A percentile compares a stretch with the other conserved stretches of the same genome.
Conservation (phyloP, 148 eudicot genomes). For the Beta vulgaris region DNA sequence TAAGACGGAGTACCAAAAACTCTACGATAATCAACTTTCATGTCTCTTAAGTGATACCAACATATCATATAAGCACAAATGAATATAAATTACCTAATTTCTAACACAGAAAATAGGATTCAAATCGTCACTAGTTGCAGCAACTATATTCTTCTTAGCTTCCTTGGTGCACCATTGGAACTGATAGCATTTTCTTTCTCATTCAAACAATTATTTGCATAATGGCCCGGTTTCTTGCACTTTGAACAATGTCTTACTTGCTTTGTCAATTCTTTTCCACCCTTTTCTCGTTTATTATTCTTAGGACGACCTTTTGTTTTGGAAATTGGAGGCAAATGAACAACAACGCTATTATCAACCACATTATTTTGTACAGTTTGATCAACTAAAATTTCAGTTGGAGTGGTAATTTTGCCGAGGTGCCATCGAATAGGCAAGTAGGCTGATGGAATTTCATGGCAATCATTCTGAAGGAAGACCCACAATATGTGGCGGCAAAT, state of each 20-base stretch:
- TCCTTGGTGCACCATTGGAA: no score
- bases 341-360: background rate
- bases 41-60: no score
- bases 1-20: no score
- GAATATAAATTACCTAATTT: no score
- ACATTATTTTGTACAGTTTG: background rate
- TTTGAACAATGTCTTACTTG: background rate
- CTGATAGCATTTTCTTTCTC: no score
- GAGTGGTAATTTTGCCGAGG: background rate
- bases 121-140: no score
- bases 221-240: background rate
- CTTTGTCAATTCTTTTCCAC: constrained; percentile 1
- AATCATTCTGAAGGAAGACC: background rate
- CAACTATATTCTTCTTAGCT: no score
- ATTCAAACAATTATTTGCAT: no score
- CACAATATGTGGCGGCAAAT: background rate
- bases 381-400: background rate
- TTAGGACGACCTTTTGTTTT: constrained; percentile 9
- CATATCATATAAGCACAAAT: no score
- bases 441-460: background rate
- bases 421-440: background rate
- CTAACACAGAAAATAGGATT: no score
- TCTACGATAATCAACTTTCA: no score
- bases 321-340: background rate
- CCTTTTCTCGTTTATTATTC: background rate